phyloP scores from a whole-genome alignment of 176 grass and related monocot species.

The Oryza glaberrima region DNA sequence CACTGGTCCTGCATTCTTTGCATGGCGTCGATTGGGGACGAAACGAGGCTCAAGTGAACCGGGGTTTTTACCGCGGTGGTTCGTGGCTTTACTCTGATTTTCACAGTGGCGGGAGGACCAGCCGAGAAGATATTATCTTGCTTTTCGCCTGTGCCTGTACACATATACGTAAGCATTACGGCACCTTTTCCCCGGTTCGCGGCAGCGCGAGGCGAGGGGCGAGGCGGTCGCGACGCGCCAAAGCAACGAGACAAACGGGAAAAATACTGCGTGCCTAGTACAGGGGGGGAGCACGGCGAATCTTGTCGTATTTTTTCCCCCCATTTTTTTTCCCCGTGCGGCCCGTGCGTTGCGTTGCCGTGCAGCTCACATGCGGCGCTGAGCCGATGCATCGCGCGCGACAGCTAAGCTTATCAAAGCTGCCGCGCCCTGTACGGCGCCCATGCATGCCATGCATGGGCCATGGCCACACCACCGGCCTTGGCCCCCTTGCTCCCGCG shows the following conservation, averaged over 20 bases:
- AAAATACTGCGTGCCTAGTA: background rate
- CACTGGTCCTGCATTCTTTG: background rate
- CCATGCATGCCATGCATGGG: slow-evolving; percentile 1
- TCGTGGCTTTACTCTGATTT: background rate
- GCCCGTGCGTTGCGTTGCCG: slow-evolving; percentile 3
- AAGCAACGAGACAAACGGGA: background rate
- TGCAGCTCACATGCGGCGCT: slow-evolving; percentile 37
- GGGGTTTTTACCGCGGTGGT: slow-evolving; percentile 14
- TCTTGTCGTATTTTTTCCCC: slow-evolving; percentile 39
- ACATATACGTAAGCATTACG: slow-evolving; percentile 49
- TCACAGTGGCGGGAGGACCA: background rate
- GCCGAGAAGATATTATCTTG: background rate
- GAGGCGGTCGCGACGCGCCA: slow-evolving; percentile 23
- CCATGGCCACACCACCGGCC: slow-evolving; percentile 13
- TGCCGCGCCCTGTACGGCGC: slow-evolving; percentile 41
- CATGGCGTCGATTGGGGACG: too few species aligned
- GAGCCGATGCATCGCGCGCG: slow-evolving; percentile 1
- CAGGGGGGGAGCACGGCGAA: slow-evolving; percentile 30
- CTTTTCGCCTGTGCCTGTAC: background rate
- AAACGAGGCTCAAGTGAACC: background rate
- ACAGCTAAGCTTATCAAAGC: slow-evolving; percentile 38
- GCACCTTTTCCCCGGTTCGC: background rate
- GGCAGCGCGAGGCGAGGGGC: too few species aligned
- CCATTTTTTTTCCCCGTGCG: background rate
- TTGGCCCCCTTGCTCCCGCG: slow-evolving; percentile 20